Conservation (phyloP, 2,329 filamentous ascomycete species). For the Trichoderma arundinaceum region DNA sequence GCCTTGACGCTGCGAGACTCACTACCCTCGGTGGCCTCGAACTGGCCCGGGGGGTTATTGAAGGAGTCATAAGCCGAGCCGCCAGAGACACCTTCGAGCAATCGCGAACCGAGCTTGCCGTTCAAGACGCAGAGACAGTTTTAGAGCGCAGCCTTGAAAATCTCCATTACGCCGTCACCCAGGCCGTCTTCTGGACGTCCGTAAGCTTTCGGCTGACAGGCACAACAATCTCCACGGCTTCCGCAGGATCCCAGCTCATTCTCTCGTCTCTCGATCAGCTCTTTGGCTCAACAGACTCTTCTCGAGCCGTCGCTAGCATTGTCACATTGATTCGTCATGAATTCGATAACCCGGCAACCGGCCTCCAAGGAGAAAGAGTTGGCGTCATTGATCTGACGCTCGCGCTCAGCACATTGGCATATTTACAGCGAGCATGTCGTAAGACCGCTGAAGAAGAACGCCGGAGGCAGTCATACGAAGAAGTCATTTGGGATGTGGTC, state of each 20-base stretch:
- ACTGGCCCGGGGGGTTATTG: constrained; percentile 60
- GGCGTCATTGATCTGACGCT: constrained; percentile 66
- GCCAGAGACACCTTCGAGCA: constrained; percentile 56
- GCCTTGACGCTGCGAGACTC: constrained; percentile 59
- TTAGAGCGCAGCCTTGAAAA: constrained; percentile 62
- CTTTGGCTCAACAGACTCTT: constrained; percentile 72
- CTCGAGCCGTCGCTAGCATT: constrained; percentile 69
- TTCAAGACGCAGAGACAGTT: constrained; percentile 60
- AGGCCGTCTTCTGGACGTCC: constrained; percentile 65
- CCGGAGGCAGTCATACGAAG: constrained; percentile 55
- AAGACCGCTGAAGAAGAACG: constrained; percentile 57
- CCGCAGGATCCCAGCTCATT: constrained; percentile 62
- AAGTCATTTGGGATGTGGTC: constrained; percentile 70
- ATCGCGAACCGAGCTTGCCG: constrained; percentile 54
- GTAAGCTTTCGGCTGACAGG: constrained; percentile 65
- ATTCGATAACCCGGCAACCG: constrained; percentile 67
- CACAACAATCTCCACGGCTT: constrained; percentile 59
- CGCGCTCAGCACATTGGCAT: constrained; percentile 65
- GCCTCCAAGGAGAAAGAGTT: constrained; percentile 63
- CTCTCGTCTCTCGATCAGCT: constrained; percentile 67
- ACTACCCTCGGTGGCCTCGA: constrained; percentile 64
- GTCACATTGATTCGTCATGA: constrained; percentile 67
- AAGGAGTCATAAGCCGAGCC: constrained; percentile 59
- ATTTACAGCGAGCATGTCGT: constrained; percentile 63
- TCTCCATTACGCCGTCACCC: constrained; percentile 62